Evolutionary conservation across 805 yeast genomes (phyloP), one percentile per base, ranked within the genome.

Genomic region (Ascoidea asiatica): DNA sequence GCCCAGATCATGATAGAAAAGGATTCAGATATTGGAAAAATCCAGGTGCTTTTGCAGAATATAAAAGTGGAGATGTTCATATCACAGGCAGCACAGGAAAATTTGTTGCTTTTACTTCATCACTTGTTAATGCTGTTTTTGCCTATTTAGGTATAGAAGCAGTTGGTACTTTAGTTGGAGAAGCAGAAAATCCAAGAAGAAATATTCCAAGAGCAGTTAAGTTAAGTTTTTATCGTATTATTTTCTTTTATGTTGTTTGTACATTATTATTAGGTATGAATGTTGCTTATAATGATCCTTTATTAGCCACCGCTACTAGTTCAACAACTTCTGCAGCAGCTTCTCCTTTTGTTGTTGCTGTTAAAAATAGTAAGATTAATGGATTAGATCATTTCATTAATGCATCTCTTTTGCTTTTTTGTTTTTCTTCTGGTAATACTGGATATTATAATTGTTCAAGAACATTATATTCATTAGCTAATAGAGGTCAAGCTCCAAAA

Each of bases 91-190:
- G 66, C 17, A 59, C 55, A 49, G 85, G 83, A 48, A 71, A 73
- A 54, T 79, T 80, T 55, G 76, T 77, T 20, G 65, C 84, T 2
- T 80, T 79, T 52, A 68, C 68, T 44, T 69, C 79, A n/a, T 79
- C 76, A 6, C 65, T 80, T 44, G 81, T 76, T 43, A 70, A 75
- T 40, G 81, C 85, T 17, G 75, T 79, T 3, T 81, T 79, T 56
- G 83, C 87, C 5, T 81, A 68, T 56, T 69, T 77, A 38, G 89
- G 88, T 54, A 73, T 81, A 19, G 87, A 81, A 61, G 58, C 70
- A 20, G 77, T 80, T 48, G 87, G 82, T 56, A 71, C 81, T 49
- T 77, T 86, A 7, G 83, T 80, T 48, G 84, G 84, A 37, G 90
- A 82, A 64, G 77, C 83, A 43, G 50, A 56, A 49, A 44, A 59